Evolutionary conservation across 768 basidiomycete genomes (phyloP).

Genomic region (Suillus alpinus): DNA sequence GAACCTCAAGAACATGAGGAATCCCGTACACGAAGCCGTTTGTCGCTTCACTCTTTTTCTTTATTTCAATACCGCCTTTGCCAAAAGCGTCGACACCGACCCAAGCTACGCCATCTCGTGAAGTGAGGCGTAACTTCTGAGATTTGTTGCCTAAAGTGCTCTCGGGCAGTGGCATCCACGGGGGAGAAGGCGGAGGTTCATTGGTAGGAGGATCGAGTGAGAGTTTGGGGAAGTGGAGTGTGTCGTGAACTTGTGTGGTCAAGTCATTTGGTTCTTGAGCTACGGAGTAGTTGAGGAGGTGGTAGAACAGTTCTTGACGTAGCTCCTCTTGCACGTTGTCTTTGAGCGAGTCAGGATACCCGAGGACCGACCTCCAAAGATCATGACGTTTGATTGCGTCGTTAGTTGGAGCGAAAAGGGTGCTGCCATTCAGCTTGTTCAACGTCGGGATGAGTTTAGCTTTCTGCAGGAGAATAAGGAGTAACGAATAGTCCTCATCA

Average conservation of each 20-base stretch:
- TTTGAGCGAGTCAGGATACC: slow-evolving; percentile 34
- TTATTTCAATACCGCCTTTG: slow-evolving; percentile 64
- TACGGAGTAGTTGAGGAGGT: slow-evolving; percentile 83
- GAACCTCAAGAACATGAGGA: slow-evolving; percentile 69
- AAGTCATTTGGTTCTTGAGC: slow-evolving; percentile 39
- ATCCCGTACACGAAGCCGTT: slow-evolving; percentile 84
- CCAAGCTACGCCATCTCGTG: slow-evolving; percentile 45
- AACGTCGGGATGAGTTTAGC: slow-evolving; percentile 89
- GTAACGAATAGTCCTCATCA: slow-evolving; percentile 74
- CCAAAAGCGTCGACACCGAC: slow-evolving; percentile 82
- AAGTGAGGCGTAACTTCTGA: slow-evolving; percentile 71
- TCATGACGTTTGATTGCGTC: slow-evolving; percentile 68
- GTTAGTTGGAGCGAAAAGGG: slow-evolving; percentile 95
- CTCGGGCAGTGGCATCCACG: slow-evolving; percentile 83
- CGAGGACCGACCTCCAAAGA: slow-evolving; percentile 31
- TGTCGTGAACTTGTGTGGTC: slow-evolving; percentile 43
- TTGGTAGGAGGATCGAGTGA: slow-evolving; percentile 57
- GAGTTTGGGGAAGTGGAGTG: slow-evolving; percentile 69
- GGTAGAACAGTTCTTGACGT: slow-evolving; percentile 92
- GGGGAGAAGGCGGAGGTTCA: slow-evolving; percentile 70
- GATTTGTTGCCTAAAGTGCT: slow-evolving; percentile 79
- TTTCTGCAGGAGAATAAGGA: slow-evolving; percentile 76
- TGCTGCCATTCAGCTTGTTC: slow-evolving; percentile 78
- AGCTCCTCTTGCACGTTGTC: slow-evolving; percentile 86
- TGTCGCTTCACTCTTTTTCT: slow-evolving; percentile 54